A percentile compares a stretch with the other conserved stretches of the same genome.
Evolutionary conservation across 2,329 filamentous ascomycete genomes (phyloP).

Genomic region (Chrysosphaeria jannelii): DNA sequence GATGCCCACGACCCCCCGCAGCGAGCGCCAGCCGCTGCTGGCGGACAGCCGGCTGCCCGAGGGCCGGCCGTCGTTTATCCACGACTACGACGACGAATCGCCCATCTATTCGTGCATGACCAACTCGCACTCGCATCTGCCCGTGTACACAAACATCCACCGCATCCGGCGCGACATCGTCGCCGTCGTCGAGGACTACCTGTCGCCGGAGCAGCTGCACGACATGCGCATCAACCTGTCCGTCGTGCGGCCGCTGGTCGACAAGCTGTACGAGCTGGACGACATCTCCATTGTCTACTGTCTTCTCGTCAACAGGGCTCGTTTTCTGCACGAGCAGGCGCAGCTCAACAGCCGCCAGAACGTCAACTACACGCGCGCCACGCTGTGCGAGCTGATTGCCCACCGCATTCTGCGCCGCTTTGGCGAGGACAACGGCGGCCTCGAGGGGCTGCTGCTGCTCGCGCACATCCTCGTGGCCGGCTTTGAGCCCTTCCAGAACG

Average conservation of each 20-base stretch:
- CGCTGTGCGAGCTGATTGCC: slow-evolving; percentile 53
- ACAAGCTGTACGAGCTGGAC: slow-evolving; percentile 48
- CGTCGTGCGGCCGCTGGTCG: slow-evolving; percentile 54
- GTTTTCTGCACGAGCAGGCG: slow-evolving; percentile 51
- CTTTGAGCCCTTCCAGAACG: slow-evolving; percentile 65
- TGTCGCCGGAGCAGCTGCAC: slow-evolving; percentile 45
- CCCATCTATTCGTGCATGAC: slow-evolving; percentile 21
- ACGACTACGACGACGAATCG: slow-evolving; percentile 11
- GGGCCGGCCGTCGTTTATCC: slow-evolving; percentile 7
- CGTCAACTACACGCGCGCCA: slow-evolving; percentile 48
- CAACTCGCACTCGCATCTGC: slow-evolving; percentile 29
- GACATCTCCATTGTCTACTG: slow-evolving; percentile 70
- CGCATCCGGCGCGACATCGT: slow-evolving; percentile 33
- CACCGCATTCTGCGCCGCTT: slow-evolving; percentile 49
- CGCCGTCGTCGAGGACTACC: slow-evolving; percentile 28
- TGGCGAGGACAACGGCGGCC: slow-evolving; percentile 44
- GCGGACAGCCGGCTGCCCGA: slow-evolving; percentile 8
- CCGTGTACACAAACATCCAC: slow-evolving; percentile 54
- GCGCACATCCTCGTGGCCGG: slow-evolving; percentile 57
- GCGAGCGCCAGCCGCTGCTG: slow-evolving; percentile 4
- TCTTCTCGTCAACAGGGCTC: slow-evolving; percentile 49
- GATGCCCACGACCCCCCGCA: not conserved
- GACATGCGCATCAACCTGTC: slow-evolving; percentile 58
- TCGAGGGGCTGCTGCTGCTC: slow-evolving; percentile 38
- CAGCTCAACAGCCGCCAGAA: slow-evolving; percentile 52